phyloP scores from a whole-genome alignment of 345 rosid species.

The Eucalyptus dawsonii region DNA sequence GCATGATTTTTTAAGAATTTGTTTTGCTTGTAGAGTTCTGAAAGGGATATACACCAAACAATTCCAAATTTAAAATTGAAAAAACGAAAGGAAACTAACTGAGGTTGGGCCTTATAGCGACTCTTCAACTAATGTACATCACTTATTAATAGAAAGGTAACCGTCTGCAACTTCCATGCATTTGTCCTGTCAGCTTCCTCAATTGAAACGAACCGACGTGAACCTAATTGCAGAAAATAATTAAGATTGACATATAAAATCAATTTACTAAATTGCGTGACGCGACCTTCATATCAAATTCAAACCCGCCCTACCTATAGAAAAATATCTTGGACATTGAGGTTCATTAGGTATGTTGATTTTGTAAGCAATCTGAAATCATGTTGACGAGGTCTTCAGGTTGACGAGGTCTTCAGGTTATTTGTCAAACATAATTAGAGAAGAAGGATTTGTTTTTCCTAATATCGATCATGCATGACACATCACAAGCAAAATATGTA shows the following conservation, averaged over 20 bases:
- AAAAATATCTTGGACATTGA: not conserved
- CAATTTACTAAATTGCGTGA: not conserved
- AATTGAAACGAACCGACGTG: not conserved
- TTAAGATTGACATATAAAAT: not conserved
- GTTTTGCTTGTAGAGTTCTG: not conserved
- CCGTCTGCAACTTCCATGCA: not conserved
- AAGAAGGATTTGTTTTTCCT: not conserved
- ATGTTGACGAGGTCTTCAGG: not conserved
- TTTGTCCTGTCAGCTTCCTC: not conserved
- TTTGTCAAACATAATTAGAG: not conserved
- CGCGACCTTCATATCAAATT: not conserved
- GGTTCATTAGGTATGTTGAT: not conserved
- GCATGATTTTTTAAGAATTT: not conserved
- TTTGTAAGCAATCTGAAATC: not conserved
- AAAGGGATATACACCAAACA: not conserved
- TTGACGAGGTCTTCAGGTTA: not conserved
- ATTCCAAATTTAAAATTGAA: not conserved
- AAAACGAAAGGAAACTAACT: not conserved
- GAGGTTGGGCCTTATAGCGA: not conserved
- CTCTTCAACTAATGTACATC: not conserved
- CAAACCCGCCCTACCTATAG: not conserved
- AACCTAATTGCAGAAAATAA: not conserved
- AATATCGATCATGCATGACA: not conserved
- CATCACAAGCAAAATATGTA: not conserved
- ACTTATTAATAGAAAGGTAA: not conserved